These are phyloP conservation scores for Botrytis hyacinthi DNA, from an alignment of 2,329 filamentous ascomycete species.

Conservation along the genomic window DNA sequence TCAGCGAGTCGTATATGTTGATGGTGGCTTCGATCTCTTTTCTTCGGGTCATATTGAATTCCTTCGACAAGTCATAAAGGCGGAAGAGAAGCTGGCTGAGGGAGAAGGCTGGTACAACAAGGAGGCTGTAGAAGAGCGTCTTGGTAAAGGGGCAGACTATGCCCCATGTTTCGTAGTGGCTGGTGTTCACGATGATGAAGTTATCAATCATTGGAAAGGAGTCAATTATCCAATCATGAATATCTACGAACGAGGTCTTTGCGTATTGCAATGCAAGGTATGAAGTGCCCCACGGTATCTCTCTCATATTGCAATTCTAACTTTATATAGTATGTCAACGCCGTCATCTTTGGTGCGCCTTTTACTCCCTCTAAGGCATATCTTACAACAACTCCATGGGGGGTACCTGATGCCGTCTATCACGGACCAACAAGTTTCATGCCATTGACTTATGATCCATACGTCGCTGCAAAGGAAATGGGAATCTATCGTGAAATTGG, in stretches of 20 bases:
- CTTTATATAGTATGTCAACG: conserved; percentile 69
- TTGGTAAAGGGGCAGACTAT: conserved; percentile 68
- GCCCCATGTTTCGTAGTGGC: conserved; percentile 83
- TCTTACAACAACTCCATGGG: conserved; percentile 70
- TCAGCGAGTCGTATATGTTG: conserved; percentile 89
- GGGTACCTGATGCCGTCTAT: conserved; percentile 77
- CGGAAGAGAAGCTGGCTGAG: conserved; percentile 68
- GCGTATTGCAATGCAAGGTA: conserved; percentile 91
- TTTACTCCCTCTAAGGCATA: conserved; percentile 81
- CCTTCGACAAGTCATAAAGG: conserved; percentile 69
- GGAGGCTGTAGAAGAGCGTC: conserved; percentile 60
- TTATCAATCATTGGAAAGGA: conserved; percentile 95
- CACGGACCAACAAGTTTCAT: conserved; percentile 89
- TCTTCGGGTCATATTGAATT: conserved; percentile 97
- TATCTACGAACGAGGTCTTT: conserved; percentile 92
- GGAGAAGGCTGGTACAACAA: conserved; percentile 72
- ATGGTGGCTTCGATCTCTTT: conserved; percentile 95
- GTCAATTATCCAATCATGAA: conserved; percentile 99
- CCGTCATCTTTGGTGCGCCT: conserved; percentile 85
- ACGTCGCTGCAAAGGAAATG: conserved; percentile 75
- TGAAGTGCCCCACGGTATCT: conserved; percentile 32
- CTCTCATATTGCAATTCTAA: conserved; percentile 10
- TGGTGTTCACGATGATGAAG: conserved; percentile 89
- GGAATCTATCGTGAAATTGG: conserved; percentile 81
- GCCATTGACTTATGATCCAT: conserved; percentile 69